Evolutionary conservation across 495 filamentous ascomycete species (phyloP).

Genomic region (Mycothermus thermophilus): DNA sequence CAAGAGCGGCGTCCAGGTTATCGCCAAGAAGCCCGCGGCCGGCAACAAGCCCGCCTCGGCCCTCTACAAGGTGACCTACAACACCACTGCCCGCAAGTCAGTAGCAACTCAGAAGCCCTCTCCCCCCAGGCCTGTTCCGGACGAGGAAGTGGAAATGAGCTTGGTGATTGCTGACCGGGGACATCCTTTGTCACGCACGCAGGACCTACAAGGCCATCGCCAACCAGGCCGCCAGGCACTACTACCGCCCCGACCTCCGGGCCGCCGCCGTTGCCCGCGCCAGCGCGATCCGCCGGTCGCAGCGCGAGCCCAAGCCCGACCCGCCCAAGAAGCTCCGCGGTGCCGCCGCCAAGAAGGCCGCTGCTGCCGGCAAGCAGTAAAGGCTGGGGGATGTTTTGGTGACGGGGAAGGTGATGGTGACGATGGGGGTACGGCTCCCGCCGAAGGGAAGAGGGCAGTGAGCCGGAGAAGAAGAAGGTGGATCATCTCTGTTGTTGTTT

Average conservation of each 20-base stretch:
- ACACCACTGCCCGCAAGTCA: constrained; percentile 65
- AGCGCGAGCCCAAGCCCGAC: constrained; percentile 62
- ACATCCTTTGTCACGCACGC: too few species aligned
- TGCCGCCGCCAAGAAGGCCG: constrained; percentile 62
- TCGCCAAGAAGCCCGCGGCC: constrained; percentile 68
- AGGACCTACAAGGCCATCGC: constrained; percentile 85
- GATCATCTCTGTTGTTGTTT: too few species aligned
- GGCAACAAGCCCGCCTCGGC: constrained; percentile 56
- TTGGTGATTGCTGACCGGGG: too few species aligned
- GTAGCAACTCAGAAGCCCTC: constrained; percentile 28
- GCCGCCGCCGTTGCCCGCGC: constrained; percentile 76
- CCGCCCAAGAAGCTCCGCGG: constrained; percentile 65
- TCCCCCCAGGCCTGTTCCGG: too few species aligned
- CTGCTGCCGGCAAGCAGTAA: constrained; percentile 19
- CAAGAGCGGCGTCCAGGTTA: constrained; percentile 58
- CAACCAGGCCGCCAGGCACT: constrained; percentile 60
- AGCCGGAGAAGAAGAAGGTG: too few species aligned
- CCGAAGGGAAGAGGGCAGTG: too few species aligned
- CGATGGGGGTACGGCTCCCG: too few species aligned
- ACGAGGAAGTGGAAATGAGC: too few species aligned
- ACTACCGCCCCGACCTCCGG: constrained; percentile 79
- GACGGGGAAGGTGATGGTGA: constrained; percentile 6
- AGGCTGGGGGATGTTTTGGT: background rate
- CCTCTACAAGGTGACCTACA: constrained; percentile 49
- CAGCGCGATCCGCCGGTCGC: constrained; percentile 67